These are phyloP conservation scores for Pseudocercospora macadamiae DNA, from an alignment of 2,329 filamentous ascomycete genomes.

Conservation along the genomic window DNA sequence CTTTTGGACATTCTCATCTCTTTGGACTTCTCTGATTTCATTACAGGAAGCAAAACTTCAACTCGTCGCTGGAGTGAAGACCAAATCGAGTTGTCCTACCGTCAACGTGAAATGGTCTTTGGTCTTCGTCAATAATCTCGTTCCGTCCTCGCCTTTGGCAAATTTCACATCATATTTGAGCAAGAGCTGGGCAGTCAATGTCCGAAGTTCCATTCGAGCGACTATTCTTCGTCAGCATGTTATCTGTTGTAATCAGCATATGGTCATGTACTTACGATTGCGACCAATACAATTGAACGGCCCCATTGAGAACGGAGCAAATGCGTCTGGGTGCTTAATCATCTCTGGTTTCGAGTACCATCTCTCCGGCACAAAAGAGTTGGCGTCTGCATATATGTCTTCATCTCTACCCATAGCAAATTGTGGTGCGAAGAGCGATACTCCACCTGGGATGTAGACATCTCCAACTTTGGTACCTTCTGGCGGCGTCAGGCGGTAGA, in stretches of 20 bases:
- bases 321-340: constrained; percentile 41
- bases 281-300: constrained; percentile 44
- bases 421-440: constrained; percentile 24
- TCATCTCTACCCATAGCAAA: constrained; percentile 32
- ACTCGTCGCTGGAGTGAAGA: constrained; percentile 22
- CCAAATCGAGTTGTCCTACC: constrained; percentile 25
- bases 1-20: too few relatives aligned
- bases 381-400: constrained; percentile 34
- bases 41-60: too few relatives aligned
- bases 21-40: too few relatives aligned
- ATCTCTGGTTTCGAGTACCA: constrained; percentile 42
- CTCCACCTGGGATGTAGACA: constrained; percentile 38
- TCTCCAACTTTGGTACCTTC: constrained; percentile 43
- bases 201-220: constrained; percentile 43
- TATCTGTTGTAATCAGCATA: neutral
- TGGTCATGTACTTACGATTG: constrained; percentile 20
- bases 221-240: constrained; percentile 22
- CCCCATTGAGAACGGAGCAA: constrained; percentile 42
- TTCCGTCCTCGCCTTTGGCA: constrained; percentile 42
- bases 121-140: constrained; percentile 36
- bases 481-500: constrained; percentile 41
- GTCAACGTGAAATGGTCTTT: constrained; percentile 43
- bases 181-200: constrained; percentile 40
- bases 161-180: constrained; percentile 43
- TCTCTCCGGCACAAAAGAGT: constrained; percentile 40